Conservation (phyloP, 2,329 filamentous ascomycete genomes). For the Pleomassaria siparia region DNA sequence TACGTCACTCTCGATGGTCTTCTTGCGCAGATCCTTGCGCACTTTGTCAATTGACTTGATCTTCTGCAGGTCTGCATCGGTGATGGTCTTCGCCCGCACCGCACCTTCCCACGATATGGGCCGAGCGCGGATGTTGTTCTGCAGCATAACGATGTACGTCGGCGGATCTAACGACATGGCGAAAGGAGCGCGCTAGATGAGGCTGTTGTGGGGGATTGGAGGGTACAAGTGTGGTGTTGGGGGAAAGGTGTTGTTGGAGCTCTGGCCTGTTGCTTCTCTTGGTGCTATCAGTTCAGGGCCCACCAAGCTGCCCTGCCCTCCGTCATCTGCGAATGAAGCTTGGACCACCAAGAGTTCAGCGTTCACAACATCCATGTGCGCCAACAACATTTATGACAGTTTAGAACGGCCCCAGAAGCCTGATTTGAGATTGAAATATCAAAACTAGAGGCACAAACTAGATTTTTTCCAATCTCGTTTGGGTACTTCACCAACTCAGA, state of each 20-base stretch:
- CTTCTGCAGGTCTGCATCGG: slow-evolving; percentile 89
- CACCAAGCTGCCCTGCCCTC: slow-evolving; percentile 34
- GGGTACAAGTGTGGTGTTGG: slow-evolving; percentile 4
- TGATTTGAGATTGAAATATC: too few relatives aligned
- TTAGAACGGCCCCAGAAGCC: too few relatives aligned
- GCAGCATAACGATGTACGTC: slow-evolving; percentile 81
- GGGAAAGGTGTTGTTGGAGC: slow-evolving; percentile 18
- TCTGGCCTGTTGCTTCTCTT: slow-evolving; percentile 31
- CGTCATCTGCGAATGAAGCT: slow-evolving; percentile 34
- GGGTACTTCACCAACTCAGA: not conserved
- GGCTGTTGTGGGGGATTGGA: slow-evolving; percentile 5
- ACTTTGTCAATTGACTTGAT: slow-evolving; percentile 97
- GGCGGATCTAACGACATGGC: slow-evolving; percentile 89
- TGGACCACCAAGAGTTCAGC: slow-evolving; percentile 14
- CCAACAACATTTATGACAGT: too few relatives aligned
- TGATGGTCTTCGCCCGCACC: slow-evolving; percentile 89
- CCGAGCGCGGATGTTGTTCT: slow-evolving; percentile 94
- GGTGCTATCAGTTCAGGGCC: slow-evolving; percentile 31
- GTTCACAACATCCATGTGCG: not conserved
- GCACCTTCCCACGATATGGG: slow-evolving; percentile 98
- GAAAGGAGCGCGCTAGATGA: slow-evolving; percentile 8
- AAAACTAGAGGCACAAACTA: too few relatives aligned
- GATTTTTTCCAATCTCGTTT: too few relatives aligned
- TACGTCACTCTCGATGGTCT: slow-evolving; percentile 78
- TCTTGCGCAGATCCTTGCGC: slow-evolving; percentile 83